Evolutionary conservation across 305 asterid genomes (phyloP).

Genomic region (Fraxinus latifolia): DNA sequence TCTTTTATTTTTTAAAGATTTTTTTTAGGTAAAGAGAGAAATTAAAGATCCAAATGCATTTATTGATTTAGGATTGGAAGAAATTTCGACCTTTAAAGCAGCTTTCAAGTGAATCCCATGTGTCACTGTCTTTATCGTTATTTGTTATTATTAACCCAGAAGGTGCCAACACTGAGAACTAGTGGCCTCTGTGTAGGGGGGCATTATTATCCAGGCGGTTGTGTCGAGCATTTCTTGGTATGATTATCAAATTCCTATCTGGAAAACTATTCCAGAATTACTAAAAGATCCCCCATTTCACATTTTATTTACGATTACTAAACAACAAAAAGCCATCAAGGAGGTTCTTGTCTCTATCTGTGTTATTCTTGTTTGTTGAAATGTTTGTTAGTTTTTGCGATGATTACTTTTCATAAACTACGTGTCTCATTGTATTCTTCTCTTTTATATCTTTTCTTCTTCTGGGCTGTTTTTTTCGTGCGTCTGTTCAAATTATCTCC

Average conservation of each 20-base stretch:
- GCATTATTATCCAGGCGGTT: conserved; percentile 25
- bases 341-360: conserved; percentile 40
- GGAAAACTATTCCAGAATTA: conserved; percentile 19
- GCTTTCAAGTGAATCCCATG: conserved; percentile 33
- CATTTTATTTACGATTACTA: conserved; percentile 28
- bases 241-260: conserved; percentile 23
- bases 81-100: conserved; percentile 13
- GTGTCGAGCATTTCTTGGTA: conserved; percentile 25
- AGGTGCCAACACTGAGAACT: conserved; percentile 32
- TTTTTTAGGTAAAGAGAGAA: conserved; percentile 8
- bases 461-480: conserved; percentile 13
- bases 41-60: conserved; percentile 26
- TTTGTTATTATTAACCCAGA: conserved; percentile 18
- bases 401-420: conserved; percentile 26
- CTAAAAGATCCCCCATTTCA: conserved; percentile 30
- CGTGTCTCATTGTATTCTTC: conserved; percentile 40
- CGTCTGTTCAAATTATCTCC: conserved; percentile 24
- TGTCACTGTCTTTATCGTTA: conserved; percentile 24
- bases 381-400: conserved; percentile 34
- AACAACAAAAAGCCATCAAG: conserved; percentile 44
- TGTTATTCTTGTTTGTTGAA: conserved; percentile 30
- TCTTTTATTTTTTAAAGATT: neutral
- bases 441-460: conserved; percentile 20
- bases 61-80: conserved; percentile 5
- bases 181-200: conserved; percentile 23